Evolutionary conservation across 2,329 filamentous ascomycete species (phyloP), one percentile per base, ranked within the genome.

Genomic region (Ceratocystis diversiconidia): DNA sequence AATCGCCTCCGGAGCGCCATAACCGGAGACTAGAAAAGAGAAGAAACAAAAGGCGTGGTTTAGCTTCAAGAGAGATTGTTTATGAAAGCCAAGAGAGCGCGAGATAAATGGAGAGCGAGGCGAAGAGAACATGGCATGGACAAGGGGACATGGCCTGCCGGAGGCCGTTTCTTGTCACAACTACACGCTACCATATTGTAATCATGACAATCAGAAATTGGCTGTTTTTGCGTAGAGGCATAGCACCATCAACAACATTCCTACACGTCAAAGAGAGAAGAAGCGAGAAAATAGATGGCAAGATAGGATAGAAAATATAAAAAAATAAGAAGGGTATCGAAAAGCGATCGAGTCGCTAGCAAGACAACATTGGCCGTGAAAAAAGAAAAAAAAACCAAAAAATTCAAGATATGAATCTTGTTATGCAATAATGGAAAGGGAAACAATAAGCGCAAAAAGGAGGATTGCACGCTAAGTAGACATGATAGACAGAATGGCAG

Each of bases 301-400:
- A 25, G 19, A 19, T 15, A 55, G 32, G 55, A 65, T 28, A 43
- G 28, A 25, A 55, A n/a, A 46, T 19, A 62, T 44, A 57, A 50
- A 59, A 46, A 46, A 63, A 32, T 32, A 64, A 62, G 60, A 67
- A 62, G 66, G 66, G 66, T 67, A 67, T 67, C 66, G 66, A 67
- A 61, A 64, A 66, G 50, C 57, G 61, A 17, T 62, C 55, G 50
- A 66, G 50, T 60, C 60, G 61, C 48, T 22, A 61, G 60, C 19
- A 61, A 48, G 30, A 30, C 48, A 36, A 44, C 28, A 41, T 52
- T 50, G 41, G 61, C 19, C 61, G 25, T 55, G 32, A 19, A 44
- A 28, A 61, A 44, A 17, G 10, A 66, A 61, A 66, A 17, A 64
- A 43, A 44, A 28, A 28, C 5, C n/a, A 25, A 36, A 59, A 15